Evolutionary conservation across 2,329 filamentous ascomycete genomes (phyloP).

Genomic region (Cryphonectria japonica): DNA sequence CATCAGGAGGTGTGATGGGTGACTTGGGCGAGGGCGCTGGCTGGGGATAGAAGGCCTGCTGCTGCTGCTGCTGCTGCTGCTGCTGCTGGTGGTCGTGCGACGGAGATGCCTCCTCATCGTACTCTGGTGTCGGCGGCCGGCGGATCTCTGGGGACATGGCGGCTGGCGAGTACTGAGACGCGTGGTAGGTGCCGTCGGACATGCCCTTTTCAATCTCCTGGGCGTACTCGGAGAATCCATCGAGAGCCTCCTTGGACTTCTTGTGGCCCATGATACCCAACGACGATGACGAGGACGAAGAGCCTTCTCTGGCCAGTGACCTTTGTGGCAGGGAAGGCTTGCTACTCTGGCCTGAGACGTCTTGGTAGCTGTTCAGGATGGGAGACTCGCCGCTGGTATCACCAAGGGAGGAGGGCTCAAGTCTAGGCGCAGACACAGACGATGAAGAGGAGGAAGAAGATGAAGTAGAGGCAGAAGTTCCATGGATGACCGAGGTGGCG

Average conservation of each 20-base stretch:
- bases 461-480: not conserved
- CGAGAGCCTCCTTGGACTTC: slow-evolving; percentile 15
- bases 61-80: not conserved
- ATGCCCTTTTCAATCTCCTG: slow-evolving; percentile 27
- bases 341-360: slow-evolving; percentile 38
- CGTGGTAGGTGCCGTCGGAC: slow-evolving; percentile 20
- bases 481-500: slow-evolving; percentile 23
- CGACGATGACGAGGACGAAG: not conserved
- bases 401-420: not conserved
- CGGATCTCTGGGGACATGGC: slow-evolving; percentile 30
- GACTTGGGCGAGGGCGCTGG: slow-evolving; percentile 48
- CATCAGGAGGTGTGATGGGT: slow-evolving; percentile 44
- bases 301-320: slow-evolving; percentile 20
- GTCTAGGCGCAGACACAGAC: slow-evolving; percentile 25
- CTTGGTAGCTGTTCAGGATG: slow-evolving; percentile 26
- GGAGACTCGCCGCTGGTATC: slow-evolving; percentile 24
- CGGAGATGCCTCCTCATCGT: slow-evolving; percentile 40
- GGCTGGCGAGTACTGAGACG: slow-evolving; percentile 23
- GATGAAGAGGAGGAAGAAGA: slow-evolving; percentile 31
- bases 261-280: slow-evolving; percentile 33
- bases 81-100: not conserved
- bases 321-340: slow-evolving; percentile 35
- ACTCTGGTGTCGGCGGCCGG: slow-evolving; percentile 55
- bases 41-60: slow-evolving; percentile 36
- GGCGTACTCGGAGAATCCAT: slow-evolving; percentile 25